A percentile compares a stretch with the other conserved stretches of the same genome.
Evolutionary conservation across 176 grass and related monocot species (phyloP).

Genomic region (Echinochloa phyllopogon): DNA sequence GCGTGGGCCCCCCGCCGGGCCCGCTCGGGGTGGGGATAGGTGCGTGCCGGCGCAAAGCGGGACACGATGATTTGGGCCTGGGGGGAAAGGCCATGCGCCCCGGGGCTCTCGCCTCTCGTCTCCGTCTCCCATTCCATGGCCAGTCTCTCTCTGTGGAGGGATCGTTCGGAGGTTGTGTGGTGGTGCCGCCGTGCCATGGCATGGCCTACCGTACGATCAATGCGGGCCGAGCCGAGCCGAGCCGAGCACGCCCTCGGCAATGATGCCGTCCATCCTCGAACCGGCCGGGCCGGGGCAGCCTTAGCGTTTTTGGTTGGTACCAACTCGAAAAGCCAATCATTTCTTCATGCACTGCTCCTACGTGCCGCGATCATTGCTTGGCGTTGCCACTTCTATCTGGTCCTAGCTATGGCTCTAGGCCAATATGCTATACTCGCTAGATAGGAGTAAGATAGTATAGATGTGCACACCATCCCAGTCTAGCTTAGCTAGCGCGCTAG

Average conservation of each 20-base stretch:
- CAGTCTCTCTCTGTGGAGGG: not conserved
- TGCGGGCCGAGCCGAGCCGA: conserved; percentile 41
- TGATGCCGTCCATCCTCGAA: conserved; percentile 44
- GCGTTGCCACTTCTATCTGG: no score
- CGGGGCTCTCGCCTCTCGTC: not conserved
- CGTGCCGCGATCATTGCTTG: conserved; percentile 58
- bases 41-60: conserved; percentile 58
- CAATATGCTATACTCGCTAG: not conserved
- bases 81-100: conserved; percentile 30
- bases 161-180: no score
- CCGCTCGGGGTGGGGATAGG: conserved; percentile 24
- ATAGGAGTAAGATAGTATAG: not conserved
- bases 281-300: conserved; percentile 15
- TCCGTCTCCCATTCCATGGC: not conserved
- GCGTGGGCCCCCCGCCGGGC: not conserved
- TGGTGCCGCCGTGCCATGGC: not conserved
- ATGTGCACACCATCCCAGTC: not conserved
- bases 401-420: not conserved
- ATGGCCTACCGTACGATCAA: not conserved
- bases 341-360: conserved; percentile 68
- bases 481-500: not conserved
- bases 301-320: conserved; percentile 41
- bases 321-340: conserved; percentile 65
- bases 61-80: conserved; percentile 59
- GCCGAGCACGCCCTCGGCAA: conserved; percentile 54